phyloP scores from a whole-genome alignment of 2,329 filamentous ascomycete genomes.

The Hortaea sp. region DNA sequence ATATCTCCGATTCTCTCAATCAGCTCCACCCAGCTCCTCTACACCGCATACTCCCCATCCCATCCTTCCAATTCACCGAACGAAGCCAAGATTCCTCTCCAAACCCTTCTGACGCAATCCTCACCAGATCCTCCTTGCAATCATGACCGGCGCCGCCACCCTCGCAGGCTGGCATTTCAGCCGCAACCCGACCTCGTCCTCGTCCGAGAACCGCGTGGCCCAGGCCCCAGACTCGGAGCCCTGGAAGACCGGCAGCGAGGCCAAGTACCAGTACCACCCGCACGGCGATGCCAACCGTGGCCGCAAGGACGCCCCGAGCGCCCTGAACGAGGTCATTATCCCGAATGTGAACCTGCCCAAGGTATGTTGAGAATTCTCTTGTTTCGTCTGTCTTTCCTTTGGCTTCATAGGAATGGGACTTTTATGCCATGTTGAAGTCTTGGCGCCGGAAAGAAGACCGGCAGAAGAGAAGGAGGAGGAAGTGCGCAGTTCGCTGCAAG shows the following conservation, averaged over 20 bases:
- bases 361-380: constrained; percentile 39
- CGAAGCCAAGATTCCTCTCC: not conserved
- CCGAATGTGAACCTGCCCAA: constrained; percentile 88
- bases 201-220: constrained; percentile 67
- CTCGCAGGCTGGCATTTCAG: constrained; percentile 86
- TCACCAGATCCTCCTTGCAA: constrained; percentile 69
- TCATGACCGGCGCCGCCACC: constrained; percentile 82
- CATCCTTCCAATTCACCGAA: not conserved
- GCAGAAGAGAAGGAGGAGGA: too few relatives aligned
- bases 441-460: too few relatives aligned
- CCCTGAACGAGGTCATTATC: constrained; percentile 87
- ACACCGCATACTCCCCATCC: too few relatives aligned
- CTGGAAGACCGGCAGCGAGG: constrained; percentile 63
- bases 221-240: constrained; percentile 74
- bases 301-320: constrained; percentile 85
- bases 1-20: not conserved
- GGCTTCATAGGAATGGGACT: too few relatives aligned
- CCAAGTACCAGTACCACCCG: constrained; percentile 60
- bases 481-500: too few relatives aligned
- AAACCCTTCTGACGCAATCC: not conserved
- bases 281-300: constrained; percentile 67
- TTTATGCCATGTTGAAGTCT: too few relatives aligned
- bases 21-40: too few relatives aligned
- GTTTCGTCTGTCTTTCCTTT: too few relatives aligned
- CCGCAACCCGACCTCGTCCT: constrained; percentile 73